Conservation (phyloP, 2,329 filamentous ascomycete species). For the Hirsutella rhossiliensis region DNA sequence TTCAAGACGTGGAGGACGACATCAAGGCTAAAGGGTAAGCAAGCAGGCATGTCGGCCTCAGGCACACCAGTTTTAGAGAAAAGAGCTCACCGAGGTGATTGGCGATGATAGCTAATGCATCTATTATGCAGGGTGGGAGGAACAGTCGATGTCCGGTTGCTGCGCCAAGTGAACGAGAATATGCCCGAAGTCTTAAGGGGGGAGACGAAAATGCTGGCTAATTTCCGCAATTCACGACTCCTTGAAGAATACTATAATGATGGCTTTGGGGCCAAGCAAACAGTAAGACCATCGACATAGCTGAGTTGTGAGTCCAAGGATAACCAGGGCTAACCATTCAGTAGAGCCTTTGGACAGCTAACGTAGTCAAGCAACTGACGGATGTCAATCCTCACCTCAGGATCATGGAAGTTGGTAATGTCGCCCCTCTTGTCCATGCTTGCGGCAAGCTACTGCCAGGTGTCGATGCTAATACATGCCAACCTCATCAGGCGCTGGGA, state of each 20-base stretch:
- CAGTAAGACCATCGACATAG: too few species aligned
- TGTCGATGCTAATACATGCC: too few species aligned
- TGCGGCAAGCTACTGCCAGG: too few species aligned
- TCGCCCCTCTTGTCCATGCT: too few species aligned
- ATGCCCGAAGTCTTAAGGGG: conserved; percentile 20
- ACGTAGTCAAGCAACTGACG: conserved; percentile 10
- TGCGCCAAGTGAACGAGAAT: conserved; percentile 15
- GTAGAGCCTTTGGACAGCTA: not conserved
- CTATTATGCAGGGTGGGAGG: not conserved
- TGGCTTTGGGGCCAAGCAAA: not conserved
- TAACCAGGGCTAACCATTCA: too few species aligned
- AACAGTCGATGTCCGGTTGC: not conserved
- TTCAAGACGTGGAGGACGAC: not conserved
- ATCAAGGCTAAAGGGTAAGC: not conserved
- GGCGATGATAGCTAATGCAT: too few species aligned
- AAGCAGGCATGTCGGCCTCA: too few species aligned
- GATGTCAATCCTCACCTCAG: conserved; percentile 26
- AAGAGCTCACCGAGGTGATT: too few species aligned
- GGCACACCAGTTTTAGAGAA: too few species aligned
- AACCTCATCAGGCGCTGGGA: too few species aligned
- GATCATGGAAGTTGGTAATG: conserved; percentile 21
- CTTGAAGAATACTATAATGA: conserved; percentile 7
- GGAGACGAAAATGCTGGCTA: conserved; percentile 21
- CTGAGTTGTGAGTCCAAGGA: too few species aligned
- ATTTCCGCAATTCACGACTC: conserved; percentile 19